Base-by-base conservation (phyloP, 176 grass and related monocot species). In the Bothriochloa decipiens region DNA sequence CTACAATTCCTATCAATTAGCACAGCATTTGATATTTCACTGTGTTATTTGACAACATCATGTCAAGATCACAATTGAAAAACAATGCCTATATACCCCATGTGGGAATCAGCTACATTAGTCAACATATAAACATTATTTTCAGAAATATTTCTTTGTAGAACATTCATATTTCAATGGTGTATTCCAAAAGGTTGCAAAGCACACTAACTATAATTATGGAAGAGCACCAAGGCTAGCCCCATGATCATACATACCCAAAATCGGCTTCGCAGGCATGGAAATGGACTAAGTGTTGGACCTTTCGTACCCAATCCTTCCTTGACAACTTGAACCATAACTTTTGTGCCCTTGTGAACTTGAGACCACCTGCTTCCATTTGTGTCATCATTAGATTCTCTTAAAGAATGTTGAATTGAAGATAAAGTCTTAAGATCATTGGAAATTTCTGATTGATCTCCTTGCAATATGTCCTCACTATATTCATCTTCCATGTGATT, bases 321-420 rank as follows among this genome's bases (percentile, higher is more conserved):
- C 90, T 95, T 98, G 74, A 93, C 83, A 85, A 98, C 92, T 91
- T 98, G 96, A 90, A 95, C 96, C 86, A 98, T 77, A 71, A 98
- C 78, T 90, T 93, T 93, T 66, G 96, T 93, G 41, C 96, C 96
- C 83, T 91, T 89, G 65, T 82, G 91, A 85, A 98, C 87, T 80
- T 98, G 86, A 81, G 74, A 84, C 96, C 96, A 95, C 23, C 87
- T 91, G 83, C 82, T 91, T 84, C 78, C 74, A 81, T 87, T 91
- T 74, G 72, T 93, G 62, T 79, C 82, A 64, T 80, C 78, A 18
- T 67, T 89, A 77, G 69, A 87, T 72, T 87, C 83, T 47, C 83
- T 72, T 75, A 90, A 79, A 90, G 84, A 46, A 90, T 86, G 79
- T 78, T 90, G 88, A 58, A 90, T 86, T 68, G 84, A 90, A 66